phyloP scores from a whole-genome alignment of 2,329 filamentous ascomycete species.

The Hypoxylon rubiginosum region DNA sequence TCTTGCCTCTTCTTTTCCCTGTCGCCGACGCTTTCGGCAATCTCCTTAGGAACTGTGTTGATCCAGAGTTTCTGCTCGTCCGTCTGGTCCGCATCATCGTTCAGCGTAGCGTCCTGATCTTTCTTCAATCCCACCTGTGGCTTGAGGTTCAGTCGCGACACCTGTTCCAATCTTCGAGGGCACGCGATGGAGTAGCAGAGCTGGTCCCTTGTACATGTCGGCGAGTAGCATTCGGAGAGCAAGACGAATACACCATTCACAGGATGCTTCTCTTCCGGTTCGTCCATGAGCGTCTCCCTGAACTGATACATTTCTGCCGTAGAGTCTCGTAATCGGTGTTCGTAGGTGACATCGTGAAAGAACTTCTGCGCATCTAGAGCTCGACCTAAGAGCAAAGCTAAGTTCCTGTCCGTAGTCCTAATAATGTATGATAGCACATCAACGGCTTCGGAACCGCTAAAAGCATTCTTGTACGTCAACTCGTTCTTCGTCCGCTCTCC shows the following conservation, averaged over 20 bases:
- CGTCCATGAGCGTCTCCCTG: conserved; percentile 89
- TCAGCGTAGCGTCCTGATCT: conserved; percentile 66
- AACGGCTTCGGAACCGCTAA: conserved; percentile 94
- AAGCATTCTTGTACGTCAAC: conserved; percentile 95
- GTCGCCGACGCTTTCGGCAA: conserved; percentile 90
- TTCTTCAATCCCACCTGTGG: conserved; percentile 87
- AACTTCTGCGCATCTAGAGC: conserved; percentile 98
- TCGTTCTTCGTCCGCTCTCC: conserved; percentile 96
- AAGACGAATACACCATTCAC: conserved; percentile 98
- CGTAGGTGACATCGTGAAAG: conserved; percentile 99
- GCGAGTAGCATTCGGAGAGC: conserved; percentile 96
- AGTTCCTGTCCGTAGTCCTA: conserved; percentile 93
- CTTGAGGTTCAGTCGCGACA: conserved; percentile 93
- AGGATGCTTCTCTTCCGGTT: conserved; percentile 75
- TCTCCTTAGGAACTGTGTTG: conserved; percentile 95
- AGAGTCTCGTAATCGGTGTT: conserved; percentile 95
- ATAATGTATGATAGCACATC: conserved; percentile 97
- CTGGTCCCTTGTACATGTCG: conserved; percentile 94
- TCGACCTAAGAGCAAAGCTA: conserved; percentile 89
- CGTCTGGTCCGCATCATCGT: conserved; percentile 85
- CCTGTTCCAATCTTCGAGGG: conserved; percentile 91
- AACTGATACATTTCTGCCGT: conserved; percentile 97
- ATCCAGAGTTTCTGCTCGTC: conserved; percentile 99
- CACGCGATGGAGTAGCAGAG: conserved; percentile 99
- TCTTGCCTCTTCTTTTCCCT: conserved; percentile 97